A percentile compares a stretch with the other conserved stretches of the same genome.
Conservation (phyloP, 2,329 filamentous ascomycete species). For the Immersiporthe knoxdaviesiana region DNA sequence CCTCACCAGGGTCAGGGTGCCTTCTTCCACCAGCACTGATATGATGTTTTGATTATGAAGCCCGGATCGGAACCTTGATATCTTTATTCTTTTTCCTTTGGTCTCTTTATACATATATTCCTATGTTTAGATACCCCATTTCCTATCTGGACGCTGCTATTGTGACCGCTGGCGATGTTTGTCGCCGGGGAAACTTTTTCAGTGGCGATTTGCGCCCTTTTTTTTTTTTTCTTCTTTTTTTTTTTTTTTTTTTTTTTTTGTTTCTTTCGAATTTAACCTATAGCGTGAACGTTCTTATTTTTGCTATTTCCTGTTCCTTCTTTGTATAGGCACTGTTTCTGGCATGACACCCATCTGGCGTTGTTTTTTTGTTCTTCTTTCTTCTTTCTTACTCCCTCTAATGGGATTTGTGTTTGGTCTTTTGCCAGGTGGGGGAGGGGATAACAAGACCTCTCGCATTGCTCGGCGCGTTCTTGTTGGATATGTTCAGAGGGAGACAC, state of each 20-base stretch:
- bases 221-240: neutral
- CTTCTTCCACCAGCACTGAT: conserved; percentile 39
- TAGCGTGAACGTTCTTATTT: no score
- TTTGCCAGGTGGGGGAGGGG: no score
- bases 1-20: conserved; percentile 43
- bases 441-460: neutral
- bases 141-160: conserved; percentile 8
- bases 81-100: no score
- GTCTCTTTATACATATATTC: neutral
- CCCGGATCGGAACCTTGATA: neutral
- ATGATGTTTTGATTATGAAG: neutral
- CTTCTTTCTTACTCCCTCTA: neutral
- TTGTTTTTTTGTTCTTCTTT: neutral
- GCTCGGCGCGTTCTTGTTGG: neutral
- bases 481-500: neutral
- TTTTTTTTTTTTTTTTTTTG: neutral
- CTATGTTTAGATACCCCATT: conserved; percentile 13
- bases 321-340: no score
- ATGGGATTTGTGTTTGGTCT: neutral
- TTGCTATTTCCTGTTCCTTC: no score
- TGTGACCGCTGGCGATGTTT: neutral
- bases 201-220: neutral
- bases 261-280: no score
- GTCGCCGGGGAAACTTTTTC: neutral
- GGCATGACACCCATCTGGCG: no score